A percentile compares a stretch with the other conserved stretches of the same genome.
Evolutionary conservation across 495 filamentous ascomycete genomes (phyloP).

Genomic region (Penicillium coffeae): DNA sequence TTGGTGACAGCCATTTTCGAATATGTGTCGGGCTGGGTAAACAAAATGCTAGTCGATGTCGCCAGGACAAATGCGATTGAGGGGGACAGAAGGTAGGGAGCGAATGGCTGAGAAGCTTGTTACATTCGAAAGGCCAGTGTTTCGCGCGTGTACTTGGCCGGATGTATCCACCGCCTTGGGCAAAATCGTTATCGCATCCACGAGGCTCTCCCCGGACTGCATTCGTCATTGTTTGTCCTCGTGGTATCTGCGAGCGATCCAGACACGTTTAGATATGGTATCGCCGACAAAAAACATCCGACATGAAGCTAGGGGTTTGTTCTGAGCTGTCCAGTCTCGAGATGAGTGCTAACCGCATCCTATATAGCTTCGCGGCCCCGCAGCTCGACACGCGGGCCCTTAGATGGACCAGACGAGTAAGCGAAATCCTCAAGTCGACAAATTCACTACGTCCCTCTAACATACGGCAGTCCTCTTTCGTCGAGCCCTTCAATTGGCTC

Average conservation of each 20-base stretch:
- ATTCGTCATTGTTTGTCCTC: background rate
- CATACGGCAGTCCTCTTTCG: slow-evolving; percentile 22
- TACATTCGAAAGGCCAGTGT: slow-evolving; percentile 2
- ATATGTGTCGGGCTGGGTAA: background rate
- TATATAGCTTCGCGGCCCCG: slow-evolving; percentile 43
- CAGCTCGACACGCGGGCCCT: slow-evolving; percentile 50
- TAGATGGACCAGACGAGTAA: slow-evolving; percentile 49
- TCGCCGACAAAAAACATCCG: slow-evolving; percentile 24
- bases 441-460: slow-evolving; percentile 14
- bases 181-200: slow-evolving; percentile 25
- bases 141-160: slow-evolving; percentile 4
- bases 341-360: slow-evolving; percentile 12
- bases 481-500: slow-evolving; percentile 9
- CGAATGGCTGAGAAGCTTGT: slow-evolving; percentile 26
- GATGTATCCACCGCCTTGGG: slow-evolving; percentile 23
- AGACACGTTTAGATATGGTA: slow-evolving; percentile 22
- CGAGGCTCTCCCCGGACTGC: slow-evolving; percentile 2
- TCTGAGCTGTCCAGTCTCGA: too few species aligned
- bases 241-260: background rate
- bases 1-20: slow-evolving; percentile 41
- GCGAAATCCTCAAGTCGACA: slow-evolving; percentile 3
- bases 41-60: slow-evolving; percentile 5
- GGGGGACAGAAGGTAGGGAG: slow-evolving; percentile 20
- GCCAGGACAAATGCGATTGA: slow-evolving; percentile 10
- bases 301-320: slow-evolving; percentile 36